These are phyloP conservation scores for Candida broadrunensis DNA, from an alignment of 805 yeast species.

Conservation along the genomic window DNA sequence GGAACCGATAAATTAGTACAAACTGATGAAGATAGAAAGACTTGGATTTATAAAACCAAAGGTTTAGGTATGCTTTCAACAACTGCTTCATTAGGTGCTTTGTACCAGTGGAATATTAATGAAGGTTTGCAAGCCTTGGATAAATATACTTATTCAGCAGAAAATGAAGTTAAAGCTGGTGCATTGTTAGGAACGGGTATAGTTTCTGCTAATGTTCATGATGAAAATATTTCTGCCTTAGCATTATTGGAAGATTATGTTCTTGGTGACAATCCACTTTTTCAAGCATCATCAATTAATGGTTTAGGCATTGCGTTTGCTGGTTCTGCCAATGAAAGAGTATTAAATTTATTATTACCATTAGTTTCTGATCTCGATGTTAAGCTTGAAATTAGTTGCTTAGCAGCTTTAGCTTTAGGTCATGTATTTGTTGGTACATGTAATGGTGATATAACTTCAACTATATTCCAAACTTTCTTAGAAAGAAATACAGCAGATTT, in stretches of 20 bases:
- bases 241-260: constrained; percentile 83
- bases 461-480: constrained; percentile 83
- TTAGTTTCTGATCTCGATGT: constrained; percentile 73
- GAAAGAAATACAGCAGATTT: constrained; percentile 80
- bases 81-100: constrained; percentile 86
- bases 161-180: constrained; percentile 90
- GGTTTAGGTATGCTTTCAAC: constrained; percentile 90
- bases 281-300: constrained; percentile 78
- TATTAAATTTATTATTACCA: constrained; percentile 74
- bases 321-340: constrained; percentile 86
- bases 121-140: constrained; percentile 90
- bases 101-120: constrained; percentile 86
- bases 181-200: constrained; percentile 94
- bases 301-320: constrained; percentile 95
- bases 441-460: constrained; percentile 90
- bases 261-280: constrained; percentile 55
- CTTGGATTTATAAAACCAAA: constrained; percentile 91
- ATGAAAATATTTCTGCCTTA: constrained; percentile 91
- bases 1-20: constrained; percentile 79
- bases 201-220: constrained; percentile 88
- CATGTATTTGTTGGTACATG: constrained; percentile 95
- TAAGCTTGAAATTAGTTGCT: constrained; percentile 73
- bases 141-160: constrained; percentile 80
- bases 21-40: constrained; percentile 64
- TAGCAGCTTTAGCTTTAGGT: constrained; percentile 90